Evolutionary conservation across 225 moss, liverwort and hornwort genomes (phyloP), one percentile per base, ranked within the genome.

Genomic region (Physcomitrellopsis africana): DNA sequence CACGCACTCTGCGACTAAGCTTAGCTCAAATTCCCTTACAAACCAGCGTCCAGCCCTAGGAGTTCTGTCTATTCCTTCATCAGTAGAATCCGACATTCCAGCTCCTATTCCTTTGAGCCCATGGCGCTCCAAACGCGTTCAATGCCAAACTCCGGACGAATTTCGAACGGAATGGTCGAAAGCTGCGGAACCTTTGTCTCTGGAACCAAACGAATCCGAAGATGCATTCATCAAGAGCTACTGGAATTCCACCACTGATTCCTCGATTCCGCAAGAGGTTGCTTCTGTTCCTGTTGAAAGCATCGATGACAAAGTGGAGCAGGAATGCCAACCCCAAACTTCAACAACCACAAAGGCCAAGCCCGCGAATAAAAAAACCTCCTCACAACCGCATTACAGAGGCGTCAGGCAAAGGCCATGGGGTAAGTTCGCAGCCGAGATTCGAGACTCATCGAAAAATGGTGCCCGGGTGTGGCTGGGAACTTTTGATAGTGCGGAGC

Each of bases 371-470:
- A 63, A 72, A 45, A 49, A 74, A 5, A 8, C 11, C 13, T 62
- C 60, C 0, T 8, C n/a, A 51, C 84, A 81, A 60, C 87, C 82
- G 11, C 87, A 89, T 77, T 89, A 80, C 77, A 74, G 86, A 72
- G 89, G 89, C 19, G 89, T 89, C 37, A 76, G 89, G 32, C 86
- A 89, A 78, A 76, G 89, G 6, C 86, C 89, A 0, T 89, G 89
- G 89, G 89, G 89, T 2, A 89, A 89, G 52, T 89, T 81, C 47
- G 89, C 86, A 10, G 89, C 89, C 15, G 89, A 89, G 75, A 89
- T 89, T 11, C 89, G 89, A 0, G 89, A 89, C 60, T 86, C 87
- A 0, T 84, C 89, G 7, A 89, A 84, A 84, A 83, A 86, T 58
- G 86, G 89, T 48, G 80, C 89, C 2, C 67, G 89, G 8, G 77